These are phyloP conservation scores for Penicillium maclennaniae DNA, from an alignment of 495 filamentous ascomycete genomes.

Conservation along the genomic window DNA sequence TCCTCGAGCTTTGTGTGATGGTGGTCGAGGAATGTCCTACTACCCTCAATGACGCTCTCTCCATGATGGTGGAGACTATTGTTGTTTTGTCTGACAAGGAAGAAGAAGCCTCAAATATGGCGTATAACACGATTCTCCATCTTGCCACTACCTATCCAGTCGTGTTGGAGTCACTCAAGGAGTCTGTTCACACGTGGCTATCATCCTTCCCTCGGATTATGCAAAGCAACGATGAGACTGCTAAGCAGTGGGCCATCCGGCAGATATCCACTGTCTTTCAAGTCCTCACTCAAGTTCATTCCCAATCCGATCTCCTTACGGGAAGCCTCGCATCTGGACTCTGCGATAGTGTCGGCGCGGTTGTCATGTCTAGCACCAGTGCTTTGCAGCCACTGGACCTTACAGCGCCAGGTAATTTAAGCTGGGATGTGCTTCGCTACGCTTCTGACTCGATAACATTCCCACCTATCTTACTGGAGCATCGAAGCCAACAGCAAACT, in stretches of 20 bases:
- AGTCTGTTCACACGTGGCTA: conserved; percentile 75
- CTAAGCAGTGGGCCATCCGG: conserved; percentile 66
- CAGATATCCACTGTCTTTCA: conserved; percentile 70
- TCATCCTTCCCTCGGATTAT: conserved; percentile 75
- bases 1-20: conserved; percentile 65
- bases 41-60: conserved; percentile 65
- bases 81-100: conserved; percentile 64
- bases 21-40: conserved; percentile 72
- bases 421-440: conserved; percentile 22
- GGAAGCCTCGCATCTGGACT: conserved; percentile 57
- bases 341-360: conserved; percentile 43
- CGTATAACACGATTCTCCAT: conserved; percentile 48
- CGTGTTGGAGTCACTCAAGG: conserved; percentile 65
- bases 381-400: conserved; percentile 27
- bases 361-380: conserved; percentile 29
- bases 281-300: conserved; percentile 59
- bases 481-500: conserved; percentile 62
- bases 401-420: conserved; percentile 10
- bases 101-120: conserved; percentile 34
- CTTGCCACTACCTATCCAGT: conserved; percentile 60
- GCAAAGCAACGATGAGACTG: conserved; percentile 75
- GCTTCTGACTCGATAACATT: conserved; percentile 40
- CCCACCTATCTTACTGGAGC: conserved; percentile 46
- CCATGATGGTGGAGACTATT: conserved; percentile 75
- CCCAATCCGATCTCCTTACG: conserved; percentile 68